phyloP scores from a whole-genome alignment of 2,329 filamentous ascomycete species.

The Fusarium bactridioides region DNA sequence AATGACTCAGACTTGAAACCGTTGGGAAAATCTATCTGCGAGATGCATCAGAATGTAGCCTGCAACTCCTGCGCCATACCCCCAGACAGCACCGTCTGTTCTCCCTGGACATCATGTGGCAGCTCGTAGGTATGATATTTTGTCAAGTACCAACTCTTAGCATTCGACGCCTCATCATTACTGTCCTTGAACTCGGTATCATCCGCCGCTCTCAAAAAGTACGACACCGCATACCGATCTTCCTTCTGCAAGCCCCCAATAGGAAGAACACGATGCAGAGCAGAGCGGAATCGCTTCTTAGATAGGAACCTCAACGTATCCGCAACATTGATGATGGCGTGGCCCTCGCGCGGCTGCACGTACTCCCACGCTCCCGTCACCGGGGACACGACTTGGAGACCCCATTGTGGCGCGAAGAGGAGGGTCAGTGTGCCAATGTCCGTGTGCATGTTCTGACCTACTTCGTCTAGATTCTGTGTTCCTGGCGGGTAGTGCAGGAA shows the following conservation, averaged over 20 bases:
- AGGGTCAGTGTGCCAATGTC: constrained; percentile 12
- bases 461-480: background rate
- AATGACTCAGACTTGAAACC: background rate
- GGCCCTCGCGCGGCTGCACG: background rate
- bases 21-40: background rate
- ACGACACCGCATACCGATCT: background rate
- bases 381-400: constrained; percentile 11
- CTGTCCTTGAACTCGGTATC: background rate
- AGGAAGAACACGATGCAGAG: background rate
- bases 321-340: constrained; percentile 2
- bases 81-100: background rate
- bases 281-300: background rate
- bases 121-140: background rate
- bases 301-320: constrained; percentile 18
- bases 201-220: background rate
- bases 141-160: background rate
- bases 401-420: constrained; percentile 18
- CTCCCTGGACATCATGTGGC: background rate
- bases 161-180: background rate
- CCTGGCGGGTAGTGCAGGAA: constrained; percentile 12
- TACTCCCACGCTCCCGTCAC: background rate
- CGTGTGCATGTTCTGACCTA: constrained; percentile 24
- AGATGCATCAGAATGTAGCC: background rate
- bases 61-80: background rate
- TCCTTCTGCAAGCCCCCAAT: background rate